These are phyloP conservation scores for Peniophora sp. DNA, from an alignment of 1,284 basidiomycete genomes.

Conservation along the genomic window DNA sequence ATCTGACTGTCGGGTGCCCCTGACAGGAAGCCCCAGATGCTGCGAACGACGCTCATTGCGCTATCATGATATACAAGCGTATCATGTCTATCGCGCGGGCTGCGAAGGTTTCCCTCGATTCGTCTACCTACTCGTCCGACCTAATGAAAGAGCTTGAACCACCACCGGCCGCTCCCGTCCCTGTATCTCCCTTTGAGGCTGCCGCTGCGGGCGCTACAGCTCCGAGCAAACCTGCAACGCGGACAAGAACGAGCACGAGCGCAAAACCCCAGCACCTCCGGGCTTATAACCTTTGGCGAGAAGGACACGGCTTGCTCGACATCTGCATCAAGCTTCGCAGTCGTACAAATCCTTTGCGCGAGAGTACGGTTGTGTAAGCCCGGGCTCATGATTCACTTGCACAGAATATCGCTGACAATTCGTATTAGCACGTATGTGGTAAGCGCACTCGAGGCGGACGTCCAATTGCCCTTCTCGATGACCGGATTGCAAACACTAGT, in stretches of 20 bases:
- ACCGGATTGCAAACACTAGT: conserved; percentile 28
- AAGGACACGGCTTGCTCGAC: conserved; percentile 32
- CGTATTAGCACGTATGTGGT: conserved; percentile 35
- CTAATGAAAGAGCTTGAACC: conserved; percentile 13
- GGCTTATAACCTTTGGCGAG: conserved; percentile 53
- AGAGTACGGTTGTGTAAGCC: conserved; percentile 50
- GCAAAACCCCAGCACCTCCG: conserved; percentile 37
- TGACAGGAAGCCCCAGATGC: conserved; percentile 33
- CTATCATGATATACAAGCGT: conserved; percentile 37
- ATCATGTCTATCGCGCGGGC: conserved; percentile 29
- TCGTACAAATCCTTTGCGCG: conserved; percentile 37
- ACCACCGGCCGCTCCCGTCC: background rate
- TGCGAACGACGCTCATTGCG: conserved; percentile 53
- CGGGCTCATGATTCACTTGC: conserved; percentile 1
- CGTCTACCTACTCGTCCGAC: conserved; percentile 21
- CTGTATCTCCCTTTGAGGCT: background rate
- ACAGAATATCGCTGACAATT: background rate
- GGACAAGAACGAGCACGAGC: background rate
- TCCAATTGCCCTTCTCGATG: conserved; percentile 29
- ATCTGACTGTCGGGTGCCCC: background rate
- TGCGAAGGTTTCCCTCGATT: conserved; percentile 18
- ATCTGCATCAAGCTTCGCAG: conserved; percentile 39
- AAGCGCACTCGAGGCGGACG: conserved; percentile 32
- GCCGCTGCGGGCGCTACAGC: background rate
- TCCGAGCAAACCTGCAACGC: too few species aligned